Conservation (phyloP, 129 eudicot genomes). For the Lactuca sativa region DNA sequence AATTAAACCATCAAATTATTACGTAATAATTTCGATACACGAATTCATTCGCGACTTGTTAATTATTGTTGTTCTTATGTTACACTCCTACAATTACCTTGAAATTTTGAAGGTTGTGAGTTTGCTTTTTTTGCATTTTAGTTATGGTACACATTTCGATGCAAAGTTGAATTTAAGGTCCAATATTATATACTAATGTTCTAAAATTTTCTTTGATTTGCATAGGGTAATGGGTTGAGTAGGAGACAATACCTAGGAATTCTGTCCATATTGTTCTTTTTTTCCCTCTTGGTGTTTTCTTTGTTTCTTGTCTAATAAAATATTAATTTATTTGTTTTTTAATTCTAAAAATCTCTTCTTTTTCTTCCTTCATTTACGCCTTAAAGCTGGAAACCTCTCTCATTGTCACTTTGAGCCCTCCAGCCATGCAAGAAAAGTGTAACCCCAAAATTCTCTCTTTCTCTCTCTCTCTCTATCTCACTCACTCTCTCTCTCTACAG, state of each 20-base stretch:
- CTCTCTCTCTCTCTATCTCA: not conserved
- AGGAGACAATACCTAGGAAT: constrained; percentile 38
- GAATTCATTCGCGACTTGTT: constrained; percentile 19
- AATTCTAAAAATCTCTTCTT: constrained; percentile 17
- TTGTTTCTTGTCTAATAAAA: constrained; percentile 26
- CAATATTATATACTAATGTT: constrained; percentile 18
- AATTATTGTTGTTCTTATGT: constrained; percentile 24
- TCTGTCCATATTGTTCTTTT: constrained; percentile 37
- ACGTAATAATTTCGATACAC: constrained; percentile 24
- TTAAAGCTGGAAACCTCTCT: constrained; percentile 37
- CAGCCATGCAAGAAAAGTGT: constrained; percentile 39
- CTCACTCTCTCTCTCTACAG: not conserved
- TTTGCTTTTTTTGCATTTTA: constrained; percentile 5
- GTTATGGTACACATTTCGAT: constrained; percentile 26
- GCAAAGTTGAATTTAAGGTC: constrained; percentile 38
- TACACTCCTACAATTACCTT: constrained; percentile 23
- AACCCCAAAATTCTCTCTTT: not conserved
- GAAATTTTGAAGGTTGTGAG: constrained; percentile 16
- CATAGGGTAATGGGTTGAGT: constrained; percentile 36
- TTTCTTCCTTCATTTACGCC: constrained; percentile 43
- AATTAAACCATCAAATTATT: not conserved
- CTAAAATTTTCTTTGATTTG: constrained; percentile 20
- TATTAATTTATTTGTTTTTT: constrained; percentile 12
- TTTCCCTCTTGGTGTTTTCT: constrained; percentile 16
- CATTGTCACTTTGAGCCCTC: constrained; percentile 30